Conservation (phyloP, 2,329 filamentous ascomycete genomes). For the Alternaria arbusti region DNA sequence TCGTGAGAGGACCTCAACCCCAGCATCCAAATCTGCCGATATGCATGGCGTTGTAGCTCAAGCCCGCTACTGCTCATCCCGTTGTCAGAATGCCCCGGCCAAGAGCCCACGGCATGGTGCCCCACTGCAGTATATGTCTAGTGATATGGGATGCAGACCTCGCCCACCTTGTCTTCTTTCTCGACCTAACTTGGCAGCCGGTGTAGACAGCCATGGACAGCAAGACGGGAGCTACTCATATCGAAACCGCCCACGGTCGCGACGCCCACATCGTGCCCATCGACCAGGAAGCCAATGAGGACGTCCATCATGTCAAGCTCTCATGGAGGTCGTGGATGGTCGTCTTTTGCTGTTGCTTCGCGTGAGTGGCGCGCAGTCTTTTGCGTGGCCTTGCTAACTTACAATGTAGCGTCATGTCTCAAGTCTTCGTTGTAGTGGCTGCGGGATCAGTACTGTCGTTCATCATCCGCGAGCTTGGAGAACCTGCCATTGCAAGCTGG, state of each 20-base stretch:
- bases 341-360: conserved; percentile 59
- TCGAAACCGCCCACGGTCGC: conserved; percentile 19
- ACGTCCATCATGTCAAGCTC: conserved; percentile 53
- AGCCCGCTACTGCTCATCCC: background rate
- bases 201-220: conserved; percentile 18
- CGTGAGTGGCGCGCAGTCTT: conserved; percentile 20
- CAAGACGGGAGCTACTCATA: conserved; percentile 21
- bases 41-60: conserved; percentile 6
- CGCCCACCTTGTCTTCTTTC: background rate
- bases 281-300: conserved; percentile 37
- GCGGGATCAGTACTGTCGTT: conserved; percentile 64
- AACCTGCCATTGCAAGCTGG: conserved; percentile 60
- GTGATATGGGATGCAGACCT: background rate
- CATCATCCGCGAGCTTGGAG: conserved; percentile 61
- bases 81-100: conserved; percentile 1
- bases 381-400: conserved; percentile 20
- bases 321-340: conserved; percentile 64
- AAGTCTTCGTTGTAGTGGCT: conserved; percentile 63
- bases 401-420: conserved; percentile 53
- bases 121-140: background rate
- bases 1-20: background rate
- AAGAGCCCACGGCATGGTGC: background rate
- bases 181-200: background rate
- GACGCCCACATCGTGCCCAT: conserved; percentile 31
- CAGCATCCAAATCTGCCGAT: conserved; percentile 19